Evolutionary conservation across 208 protist species (phyloP), one percentile per base, ranked within the genome.

Genomic region (Sergeia podlipaevii): DNA sequence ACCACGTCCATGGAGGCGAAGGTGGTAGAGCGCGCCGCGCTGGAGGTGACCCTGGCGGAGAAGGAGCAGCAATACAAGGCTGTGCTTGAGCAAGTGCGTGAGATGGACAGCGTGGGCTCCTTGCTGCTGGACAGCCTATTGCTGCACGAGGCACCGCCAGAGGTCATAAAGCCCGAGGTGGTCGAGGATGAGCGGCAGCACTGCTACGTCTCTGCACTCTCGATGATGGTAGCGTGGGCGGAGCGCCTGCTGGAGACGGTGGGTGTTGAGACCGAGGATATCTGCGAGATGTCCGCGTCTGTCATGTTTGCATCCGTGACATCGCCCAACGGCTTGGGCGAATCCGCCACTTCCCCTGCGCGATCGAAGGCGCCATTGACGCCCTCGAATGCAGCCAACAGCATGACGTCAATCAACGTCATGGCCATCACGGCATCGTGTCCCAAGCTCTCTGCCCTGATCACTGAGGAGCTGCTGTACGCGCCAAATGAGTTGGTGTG

Each of bases 51-150:
- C 26, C 71, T 79, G 10, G 54, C 61, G 5, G 53, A 74, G 36
- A 58, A 33, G 15, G 77, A 92, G 58, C 38, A 61, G 34, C 38
- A 55, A 33, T 89, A 84, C 55, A 76, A 77, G 57, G 41, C 39
- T 13, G 60, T 70, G 36, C 63, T 88, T 4, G 62, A 68, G 32
- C 60, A 71, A 1, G 79, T 87, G 28, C 73, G 77, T 5, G 74
- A 88, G 63, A 70, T 87, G 51, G 85, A 87, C 39, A 64, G 70
- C 27, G 71, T 87, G 26, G 81, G 85, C 13, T 76, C 72, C 3
- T 39, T 72, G 43, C 59, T 90, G 64, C 54, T 90, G 24, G 45
- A 74, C 65, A 68, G 61, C n/a, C 49, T 93, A n/a, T 54, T 89
- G 38, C 45, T 80, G 36, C 33, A 47, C 4, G 58, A 65, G n/a